Evolutionary conservation across 257 asterid genomes (phyloP).

Genomic region (Eustoma russellianum): DNA sequence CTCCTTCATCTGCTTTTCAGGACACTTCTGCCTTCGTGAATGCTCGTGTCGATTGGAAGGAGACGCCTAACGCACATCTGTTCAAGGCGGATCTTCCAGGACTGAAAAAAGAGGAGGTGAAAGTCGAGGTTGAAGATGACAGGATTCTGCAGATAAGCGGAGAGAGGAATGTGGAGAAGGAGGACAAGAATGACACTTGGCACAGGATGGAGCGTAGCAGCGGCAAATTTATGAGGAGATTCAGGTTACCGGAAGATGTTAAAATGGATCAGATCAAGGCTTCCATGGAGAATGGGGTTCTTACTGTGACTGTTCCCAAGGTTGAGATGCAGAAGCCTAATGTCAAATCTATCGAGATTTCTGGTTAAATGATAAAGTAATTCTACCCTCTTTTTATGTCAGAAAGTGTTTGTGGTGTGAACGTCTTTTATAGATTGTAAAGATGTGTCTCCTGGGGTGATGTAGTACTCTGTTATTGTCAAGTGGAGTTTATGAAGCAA

Average conservation of each 20-base stretch:
- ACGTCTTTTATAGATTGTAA: too few species aligned
- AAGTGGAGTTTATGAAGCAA: too few species aligned
- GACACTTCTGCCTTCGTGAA: conserved; percentile 1
- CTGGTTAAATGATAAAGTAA: background rate
- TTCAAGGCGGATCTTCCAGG: conserved; percentile 4
- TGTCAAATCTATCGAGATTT: conserved; percentile 3
- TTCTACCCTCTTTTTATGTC: too few species aligned
- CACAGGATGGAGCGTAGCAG: conserved; percentile 1
- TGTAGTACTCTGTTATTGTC: too few species aligned
- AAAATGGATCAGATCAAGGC: conserved; percentile 4
- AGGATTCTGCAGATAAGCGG: conserved; percentile 2
- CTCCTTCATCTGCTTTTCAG: background rate
- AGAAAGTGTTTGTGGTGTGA: too few species aligned
- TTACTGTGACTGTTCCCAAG: conserved; percentile 3
- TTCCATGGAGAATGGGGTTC: conserved; percentile 7
- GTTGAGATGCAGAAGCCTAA: conserved; percentile 3
- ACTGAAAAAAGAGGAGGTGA: conserved; percentile 5
- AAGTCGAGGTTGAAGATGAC: conserved; percentile 4
- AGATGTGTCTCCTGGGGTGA: too few species aligned
- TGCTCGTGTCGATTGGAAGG: conserved; percentile 5
- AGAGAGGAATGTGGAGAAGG: conserved; percentile 5
- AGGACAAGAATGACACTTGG: conserved; percentile 5
- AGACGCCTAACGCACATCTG: conserved; percentile 4
- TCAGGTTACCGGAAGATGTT: conserved; percentile 9
- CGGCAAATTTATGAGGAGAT: conserved; percentile 2